These are phyloP conservation scores for Trichoderma sp. DNA, from an alignment of 2,329 filamentous ascomycete species.

Conservation along the genomic window DNA sequence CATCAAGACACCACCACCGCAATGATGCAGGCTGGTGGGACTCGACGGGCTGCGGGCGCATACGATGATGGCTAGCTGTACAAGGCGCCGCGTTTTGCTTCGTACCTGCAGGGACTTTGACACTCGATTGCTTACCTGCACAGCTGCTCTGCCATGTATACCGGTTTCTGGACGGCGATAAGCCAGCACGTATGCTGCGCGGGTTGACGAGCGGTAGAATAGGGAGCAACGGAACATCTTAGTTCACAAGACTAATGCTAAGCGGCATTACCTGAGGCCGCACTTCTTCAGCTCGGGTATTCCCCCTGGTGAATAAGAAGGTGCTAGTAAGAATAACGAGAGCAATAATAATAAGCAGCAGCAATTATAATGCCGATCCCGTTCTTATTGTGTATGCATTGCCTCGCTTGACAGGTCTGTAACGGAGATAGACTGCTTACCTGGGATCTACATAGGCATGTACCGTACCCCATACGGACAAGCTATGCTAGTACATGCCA, in stretches of 20 bases:
- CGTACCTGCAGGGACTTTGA: neutral
- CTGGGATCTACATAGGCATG: constrained; percentile 4
- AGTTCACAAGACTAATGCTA: neutral
- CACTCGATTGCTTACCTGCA: neutral
- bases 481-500: neutral
- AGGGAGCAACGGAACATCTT: neutral
- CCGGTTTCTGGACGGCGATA: neutral
- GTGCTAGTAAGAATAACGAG: neutral
- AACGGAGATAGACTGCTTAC: constrained; percentile 12
- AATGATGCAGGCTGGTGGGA: neutral
- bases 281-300: neutral
- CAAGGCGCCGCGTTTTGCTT: neutral
- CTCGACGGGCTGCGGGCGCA: neutral
- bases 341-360: neutral
- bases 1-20: neutral
- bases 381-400: neutral
- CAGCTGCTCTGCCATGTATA: neutral
- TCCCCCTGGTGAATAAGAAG: neutral
- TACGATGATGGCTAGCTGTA: neutral
- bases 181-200: neutral
- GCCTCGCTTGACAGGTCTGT: constrained; percentile 13
- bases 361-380: neutral
- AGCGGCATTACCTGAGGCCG: neutral
- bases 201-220: neutral
- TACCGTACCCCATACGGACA: neutral